Conservation (phyloP, 2,329 filamentous ascomycete species). For the Sporothrix protearum region DNA sequence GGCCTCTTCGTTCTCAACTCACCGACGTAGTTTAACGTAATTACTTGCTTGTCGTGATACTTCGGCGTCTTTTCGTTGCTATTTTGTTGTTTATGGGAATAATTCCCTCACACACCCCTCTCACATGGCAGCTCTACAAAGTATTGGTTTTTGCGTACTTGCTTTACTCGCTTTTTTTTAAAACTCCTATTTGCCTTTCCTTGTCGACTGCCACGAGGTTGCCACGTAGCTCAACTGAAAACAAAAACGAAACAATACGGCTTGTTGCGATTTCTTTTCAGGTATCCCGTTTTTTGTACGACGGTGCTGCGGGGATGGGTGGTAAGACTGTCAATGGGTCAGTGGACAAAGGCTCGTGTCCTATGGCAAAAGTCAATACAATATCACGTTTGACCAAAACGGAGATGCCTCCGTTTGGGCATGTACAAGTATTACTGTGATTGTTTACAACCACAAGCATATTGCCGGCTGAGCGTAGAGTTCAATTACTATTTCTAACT, state of each 20-base stretch:
- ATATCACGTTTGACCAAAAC: constrained; percentile 5
- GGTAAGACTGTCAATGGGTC: not conserved
- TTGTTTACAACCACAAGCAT: not conserved
- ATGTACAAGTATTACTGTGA: constrained; percentile 11
- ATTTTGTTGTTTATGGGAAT: not conserved
- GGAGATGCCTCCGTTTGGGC: not conserved
- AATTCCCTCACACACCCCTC: not conserved
- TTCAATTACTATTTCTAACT: no score
- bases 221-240: not conserved
- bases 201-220: not conserved
- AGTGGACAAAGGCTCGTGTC: not conserved
- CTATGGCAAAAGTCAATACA: not conserved
- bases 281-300: not conserved
- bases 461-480: no score
- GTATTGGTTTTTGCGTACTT: not conserved
- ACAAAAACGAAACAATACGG: not conserved
- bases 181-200: not conserved
- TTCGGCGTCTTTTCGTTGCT: not conserved
- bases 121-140: not conserved
- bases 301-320: not conserved
- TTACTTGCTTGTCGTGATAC: not conserved
- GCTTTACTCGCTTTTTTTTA: not conserved
- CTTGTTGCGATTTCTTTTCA: not conserved
- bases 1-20: no score
- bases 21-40: not conserved